These are phyloP conservation scores for Talaromyces islandicus DNA, from an alignment of 2,329 filamentous ascomycete genomes.

Conservation along the genomic window DNA sequence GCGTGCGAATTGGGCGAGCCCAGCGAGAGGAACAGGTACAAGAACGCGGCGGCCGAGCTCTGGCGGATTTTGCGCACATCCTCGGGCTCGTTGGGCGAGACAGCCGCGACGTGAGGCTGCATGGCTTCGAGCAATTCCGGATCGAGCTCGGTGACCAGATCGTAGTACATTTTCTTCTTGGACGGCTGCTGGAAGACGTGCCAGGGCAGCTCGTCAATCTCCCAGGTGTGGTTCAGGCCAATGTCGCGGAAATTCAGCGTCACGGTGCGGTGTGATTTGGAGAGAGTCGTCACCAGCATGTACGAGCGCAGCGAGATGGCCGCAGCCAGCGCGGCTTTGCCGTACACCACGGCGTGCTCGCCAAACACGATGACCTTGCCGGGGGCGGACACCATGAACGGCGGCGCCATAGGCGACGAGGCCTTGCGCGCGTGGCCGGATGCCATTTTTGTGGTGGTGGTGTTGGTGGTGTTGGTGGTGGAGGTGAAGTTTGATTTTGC, in stretches of 20 bases:
- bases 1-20: conserved; percentile 72
- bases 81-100: conserved; percentile 62
- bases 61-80: conserved; percentile 78
- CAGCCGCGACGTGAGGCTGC: conserved; percentile 66
- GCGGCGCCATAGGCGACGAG: conserved; percentile 63
- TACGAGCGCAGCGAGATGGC: conserved; percentile 94
- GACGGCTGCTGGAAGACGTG: conserved; percentile 66
- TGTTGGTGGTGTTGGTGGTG: no score
- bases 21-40: conserved; percentile 88
- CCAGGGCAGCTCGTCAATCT: conserved; percentile 91
- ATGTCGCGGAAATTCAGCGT: conserved; percentile 89
- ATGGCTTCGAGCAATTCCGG: conserved; percentile 73
- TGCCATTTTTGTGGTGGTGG: conserved; percentile 2
- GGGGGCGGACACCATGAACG: conserved; percentile 97
- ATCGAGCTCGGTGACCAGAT: conserved; percentile 77
- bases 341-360: conserved; percentile 95
- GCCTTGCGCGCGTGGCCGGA: conserved; percentile 29
- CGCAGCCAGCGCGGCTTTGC: conserved; percentile 92
- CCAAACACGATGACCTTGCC: conserved; percentile 98
- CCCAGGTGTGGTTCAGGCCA: conserved; percentile 82
- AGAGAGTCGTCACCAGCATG: conserved; percentile 88
- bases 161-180: conserved; percentile 95
- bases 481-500: conserved; percentile 3
- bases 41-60: conserved; percentile 73
- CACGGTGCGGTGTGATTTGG: conserved; percentile 84